Evolutionary conservation across 192 early-diverging fungal genomes (phyloP), one percentile per base, ranked within the genome.

Genomic region (Coemansia sp.): DNA sequence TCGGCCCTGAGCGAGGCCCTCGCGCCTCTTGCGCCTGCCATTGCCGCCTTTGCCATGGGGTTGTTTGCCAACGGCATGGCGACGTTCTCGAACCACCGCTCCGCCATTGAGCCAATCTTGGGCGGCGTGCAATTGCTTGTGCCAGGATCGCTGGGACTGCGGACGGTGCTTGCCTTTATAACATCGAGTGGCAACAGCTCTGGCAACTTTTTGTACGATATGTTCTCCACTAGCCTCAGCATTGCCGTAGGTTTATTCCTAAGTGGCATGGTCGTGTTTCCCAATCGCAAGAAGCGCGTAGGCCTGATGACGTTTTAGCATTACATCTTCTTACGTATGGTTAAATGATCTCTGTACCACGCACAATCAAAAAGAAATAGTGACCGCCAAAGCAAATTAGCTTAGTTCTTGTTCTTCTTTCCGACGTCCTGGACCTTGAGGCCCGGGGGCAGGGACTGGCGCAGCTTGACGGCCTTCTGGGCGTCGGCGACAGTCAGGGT

Each of bases 381-480:
- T 8, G 38, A 14, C 59, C 58, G 30, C 58, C 58, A 28, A 26
- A 58, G 4, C 0, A 21, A 58, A 11, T 49, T 64, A 21, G 19
- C 55, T 72, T 72, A 66, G 44, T 70, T 70, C 69, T 64, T 70
- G 69, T 43, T 61, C 68, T 62, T 62, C 52, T 55, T 59, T 62
- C 17, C 32, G 38, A 70, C 43, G 60, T 70, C 69, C 60, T 64
- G 52, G 19, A 70, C 69, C 50, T 62, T 62, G 49, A 70, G 69
- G 44, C 76, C 91, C 53, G 97, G 94, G 70, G 97, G 97, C 62
- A 99, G 90, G 59, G 95, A 95, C 86, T 96, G 92, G 75, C 89
- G 91, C 61, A 99, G 89, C 91, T 99, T 99, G 75, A 89, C 85
- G 66, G 96, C 97, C 91, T 97, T 99, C 81, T 92, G 89, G 61